These are phyloP conservation scores for Nakaseomyces bracarensis DNA, from an alignment of 1,139 yeast genomes.

Conservation along the genomic window DNA sequence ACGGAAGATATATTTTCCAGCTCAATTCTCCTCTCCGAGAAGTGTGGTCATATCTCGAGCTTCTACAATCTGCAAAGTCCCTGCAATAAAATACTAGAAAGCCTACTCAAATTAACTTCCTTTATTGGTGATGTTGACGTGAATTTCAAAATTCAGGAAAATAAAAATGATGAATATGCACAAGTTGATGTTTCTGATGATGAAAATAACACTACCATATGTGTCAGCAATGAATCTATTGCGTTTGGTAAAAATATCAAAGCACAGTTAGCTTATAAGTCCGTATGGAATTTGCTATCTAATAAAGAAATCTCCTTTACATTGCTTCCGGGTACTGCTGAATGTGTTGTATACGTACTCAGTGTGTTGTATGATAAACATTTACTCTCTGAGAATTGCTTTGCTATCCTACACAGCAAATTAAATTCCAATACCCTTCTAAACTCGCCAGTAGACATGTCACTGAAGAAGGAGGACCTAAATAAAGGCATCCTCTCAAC, in stretches of 20 bases:
- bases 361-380: slow-evolving; percentile 2
- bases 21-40: slow-evolving; percentile 77
- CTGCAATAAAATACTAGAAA: slow-evolving; percentile 55
- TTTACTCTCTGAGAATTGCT: not conserved
- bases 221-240: slow-evolving; percentile 5
- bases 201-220: not conserved
- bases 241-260: not conserved
- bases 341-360: not conserved
- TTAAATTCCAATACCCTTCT: not conserved
- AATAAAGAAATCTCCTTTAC: not conserved
- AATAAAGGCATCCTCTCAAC: slow-evolving; percentile 77
- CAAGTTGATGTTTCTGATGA: slow-evolving; percentile 11
- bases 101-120: slow-evolving; percentile 56
- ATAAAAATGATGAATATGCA: slow-evolving; percentile 9
- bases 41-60: slow-evolving; percentile 66
- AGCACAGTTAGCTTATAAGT: not conserved
- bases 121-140: slow-evolving; percentile 24
- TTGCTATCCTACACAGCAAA: not conserved
- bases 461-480: slow-evolving; percentile 52
- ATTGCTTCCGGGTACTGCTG: not conserved
- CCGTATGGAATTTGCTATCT: not conserved
- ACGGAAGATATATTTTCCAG: slow-evolving; percentile 83
- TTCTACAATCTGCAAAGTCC: slow-evolving; percentile 48
- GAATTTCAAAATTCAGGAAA: not conserved
- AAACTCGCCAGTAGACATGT: slow-evolving; percentile 34